Base-by-base conservation (phyloP, 192 early-diverging fungal genomes). In the Gaertneriomyces sp. region DNA sequence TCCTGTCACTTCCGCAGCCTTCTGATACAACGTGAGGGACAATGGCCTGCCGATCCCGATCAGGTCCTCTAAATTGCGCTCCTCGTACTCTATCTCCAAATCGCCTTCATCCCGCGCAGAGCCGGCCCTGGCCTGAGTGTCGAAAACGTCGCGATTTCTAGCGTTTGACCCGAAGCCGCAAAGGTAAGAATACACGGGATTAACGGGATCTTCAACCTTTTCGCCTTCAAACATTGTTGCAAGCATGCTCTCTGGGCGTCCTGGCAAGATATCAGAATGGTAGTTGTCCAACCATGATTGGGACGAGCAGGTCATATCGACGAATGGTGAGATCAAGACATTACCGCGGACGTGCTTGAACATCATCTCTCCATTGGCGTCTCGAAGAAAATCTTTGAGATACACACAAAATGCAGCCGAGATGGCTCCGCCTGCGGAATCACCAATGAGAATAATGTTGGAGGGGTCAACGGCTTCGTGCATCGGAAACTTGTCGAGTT, bases 381-480 rank as follows among this genome's bases (percentile, higher is more conserved):
- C 54, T 16, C 12, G 12, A 16, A 56, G 54, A 38, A 56, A 56
- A 56, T 56, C 54, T 16, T 56, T 56, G 19, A 56, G 16, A n/a
- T 56, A 56, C 2, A 56, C 54, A 16, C 17, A 5, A 9, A 56
- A 38, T 4, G 16, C 54, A 12, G 54, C 54, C 5, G 55, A 55
- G 10, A 66, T 42, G 7, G 53, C 64, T 9, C 64, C 64, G 20
- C 64, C 76, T 25, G 76, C 76, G 11, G 73, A 71, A 43, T 74
- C 76, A 20, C 73, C 72, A 69, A 74, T 75, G 16, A 78, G 25
- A 53, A 81, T 63, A 42, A 81, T 68, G 59, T 76, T 62, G 42
- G 59, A 49, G 0, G 79, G 73, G 25, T 43, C 53, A 58, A 74
- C 58, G 4, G 79, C 71, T 40, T 72, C 60, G 50, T 78, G 76